Evolutionary conservation across 148 eudicot species (phyloP), one percentile per base, ranked within the genome.

Genomic region (Rhododendron kiyosumense): DNA sequence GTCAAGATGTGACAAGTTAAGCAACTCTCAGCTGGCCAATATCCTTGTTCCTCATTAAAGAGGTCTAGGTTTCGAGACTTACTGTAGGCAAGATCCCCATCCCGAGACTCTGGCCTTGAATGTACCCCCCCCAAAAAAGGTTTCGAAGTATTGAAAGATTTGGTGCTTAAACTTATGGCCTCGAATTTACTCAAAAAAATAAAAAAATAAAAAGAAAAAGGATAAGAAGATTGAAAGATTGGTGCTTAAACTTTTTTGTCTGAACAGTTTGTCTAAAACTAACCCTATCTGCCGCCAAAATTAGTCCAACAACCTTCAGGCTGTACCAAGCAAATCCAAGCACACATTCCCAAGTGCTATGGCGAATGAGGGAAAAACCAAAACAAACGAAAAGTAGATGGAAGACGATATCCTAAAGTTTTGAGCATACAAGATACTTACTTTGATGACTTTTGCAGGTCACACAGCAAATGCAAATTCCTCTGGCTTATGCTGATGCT

Each of bases 401-500:
- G 36, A 34, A 18, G 24, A 24, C 18, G 9, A 26, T 81, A 2
- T 81, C 54, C 65, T n/a, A 7, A 30, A 51, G 43, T 32, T 52
- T 34, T 52, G 43, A 81, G 67, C 83, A 52, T 17, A 13, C 7
- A 3, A 52, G 83, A 8, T 54, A 7, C n/a, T 54, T 51, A 80
- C 67, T 51, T 52, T 81, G 1, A 8, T 54, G 15, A 36, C 8
- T 32, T 84, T 51, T 79, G 85, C 92, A 96, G 98, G 81, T 94
- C 41, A 92, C 95, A 9, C 96, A 96, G 90, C 94, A 95, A 84
- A 95, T 96, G 96, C 98, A 95, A 81, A 89, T 96, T 75, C 99
- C 97, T 3, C 86, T 96, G 22, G 87, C 93, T 9, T 95, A 95
- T 89, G 99, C 99, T 63, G 99, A 96, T 88, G 93, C 98, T 86